Base-by-base conservation (phyloP, 352 stramenopile genomes). In the Globisporangium echinulatum region DNA sequence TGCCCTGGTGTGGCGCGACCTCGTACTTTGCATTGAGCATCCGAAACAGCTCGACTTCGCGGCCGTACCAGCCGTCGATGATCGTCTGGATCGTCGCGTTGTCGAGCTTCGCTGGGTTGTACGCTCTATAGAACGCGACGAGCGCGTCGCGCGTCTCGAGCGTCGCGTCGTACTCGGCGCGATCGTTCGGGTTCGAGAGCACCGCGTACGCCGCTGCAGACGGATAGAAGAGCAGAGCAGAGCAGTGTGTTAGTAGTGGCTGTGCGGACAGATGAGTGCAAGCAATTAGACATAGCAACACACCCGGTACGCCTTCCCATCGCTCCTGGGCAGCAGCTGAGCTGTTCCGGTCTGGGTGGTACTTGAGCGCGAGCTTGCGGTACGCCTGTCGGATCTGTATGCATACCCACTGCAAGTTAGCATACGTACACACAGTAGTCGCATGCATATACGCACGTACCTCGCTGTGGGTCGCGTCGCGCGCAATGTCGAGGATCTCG, bases 311-410 rank as follows among this genome's bases (percentile, higher is more conserved):
- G 44, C 84, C 84, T 47, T 94, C 84, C 84, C 84, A 94, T 33
- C 75, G 76, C 49, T 74, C 76, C 49, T 89, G 70, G 9, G 78
- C 80, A 48, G 88, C 80, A 1, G 72, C 55, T 1, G 70, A 82
- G 52, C 88, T 84, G 72, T 99, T 99, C 63, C 96, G 94, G 64
- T 97, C 90, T 1, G 90, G 90, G 62, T 97, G 90, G 56, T 84
- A 96, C 59, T 82, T 80, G 44, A 96, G 74, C 48, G 84, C 88
- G 47, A 96, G 66, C 64, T 85, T 93, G 8, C 86, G 83, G 64
- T 97, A 97, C 5, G 89, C 85, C 52, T 85, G 77, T 62, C 97
- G 97, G 68, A 99, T 99, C 78, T 90, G 54, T 43, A 56, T 39
- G 50, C 13, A 52, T 33, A 3, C 25, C 2, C 25, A 33, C 25